Percentiles rank a stretch among this genome's conserved stretches.
Evolutionary conservation across 306 rosid species (phyloP).

Genomic region (Heteromeles arbutifolia): DNA sequence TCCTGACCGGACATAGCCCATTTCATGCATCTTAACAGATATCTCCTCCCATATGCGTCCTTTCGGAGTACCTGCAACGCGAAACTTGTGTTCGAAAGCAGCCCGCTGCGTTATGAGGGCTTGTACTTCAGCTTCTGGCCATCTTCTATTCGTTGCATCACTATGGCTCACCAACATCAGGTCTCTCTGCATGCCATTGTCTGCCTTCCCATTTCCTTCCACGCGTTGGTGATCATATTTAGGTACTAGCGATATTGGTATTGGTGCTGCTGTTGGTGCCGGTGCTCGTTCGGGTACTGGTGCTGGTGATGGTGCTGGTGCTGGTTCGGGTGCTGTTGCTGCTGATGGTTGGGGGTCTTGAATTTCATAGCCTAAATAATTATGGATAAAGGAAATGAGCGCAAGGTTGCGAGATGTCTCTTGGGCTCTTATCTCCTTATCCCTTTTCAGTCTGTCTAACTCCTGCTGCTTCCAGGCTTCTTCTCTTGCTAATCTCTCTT

Average conservation of each 20-base stretch:
- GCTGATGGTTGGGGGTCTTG: slow-evolving; percentile 35
- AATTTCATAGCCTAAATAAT: slow-evolving; percentile 41
- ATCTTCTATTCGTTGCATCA: slow-evolving; percentile 43
- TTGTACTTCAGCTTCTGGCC: slow-evolving; percentile 73
- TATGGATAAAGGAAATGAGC: slow-evolving; percentile 55
- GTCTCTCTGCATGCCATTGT: slow-evolving; percentile 25
- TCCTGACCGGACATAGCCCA: slow-evolving; percentile 57
- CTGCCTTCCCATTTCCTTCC: slow-evolving; percentile 34
- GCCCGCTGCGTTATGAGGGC: slow-evolving; percentile 56
- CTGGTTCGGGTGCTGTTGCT: not conserved
- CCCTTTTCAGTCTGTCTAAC: slow-evolving; percentile 53
- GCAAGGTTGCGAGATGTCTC: slow-evolving; percentile 64
- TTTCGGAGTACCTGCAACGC: slow-evolving; percentile 26
- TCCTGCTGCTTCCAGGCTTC: slow-evolving; percentile 71
- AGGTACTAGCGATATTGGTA: not conserved
- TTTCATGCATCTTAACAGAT: slow-evolving; percentile 40
- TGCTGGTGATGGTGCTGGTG: not conserved
- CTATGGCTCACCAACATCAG: not conserved
- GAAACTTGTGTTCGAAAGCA: slow-evolving; percentile 45
- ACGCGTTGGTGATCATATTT: slow-evolving; percentile 8
- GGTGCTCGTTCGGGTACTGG: not conserved
- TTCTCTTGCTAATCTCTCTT: slow-evolving; percentile 64
- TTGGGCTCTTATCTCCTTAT: slow-evolving; percentile 57
- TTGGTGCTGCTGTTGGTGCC: not conserved
- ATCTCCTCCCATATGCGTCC: slow-evolving; percentile 79